These are phyloP conservation scores for Vickermania spadyakhi DNA, from an alignment of 208 protist species.

Conservation along the genomic window DNA sequence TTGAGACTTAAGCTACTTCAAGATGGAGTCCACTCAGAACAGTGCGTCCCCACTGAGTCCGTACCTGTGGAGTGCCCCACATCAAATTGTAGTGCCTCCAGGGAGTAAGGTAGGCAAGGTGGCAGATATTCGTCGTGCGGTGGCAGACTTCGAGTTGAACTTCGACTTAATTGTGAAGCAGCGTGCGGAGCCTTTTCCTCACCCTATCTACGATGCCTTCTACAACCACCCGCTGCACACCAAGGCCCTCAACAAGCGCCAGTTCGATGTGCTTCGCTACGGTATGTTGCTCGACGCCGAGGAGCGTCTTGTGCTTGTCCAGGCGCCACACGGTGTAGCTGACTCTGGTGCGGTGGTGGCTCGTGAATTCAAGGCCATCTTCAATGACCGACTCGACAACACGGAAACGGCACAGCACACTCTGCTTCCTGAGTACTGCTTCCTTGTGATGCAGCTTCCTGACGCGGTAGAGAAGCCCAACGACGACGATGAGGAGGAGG, in stretches of 20 bases:
- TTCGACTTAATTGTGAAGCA: conserved; percentile 62
- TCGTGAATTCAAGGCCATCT: conserved; percentile 46
- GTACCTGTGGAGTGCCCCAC: conserved; percentile 44
- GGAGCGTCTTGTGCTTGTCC: conserved; percentile 52
- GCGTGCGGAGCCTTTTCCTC: conserved; percentile 29
- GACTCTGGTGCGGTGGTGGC: conserved; percentile 45
- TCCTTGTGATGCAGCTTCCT: conserved; percentile 66
- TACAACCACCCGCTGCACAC: conserved; percentile 46
- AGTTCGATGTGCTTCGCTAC: conserved; percentile 81
- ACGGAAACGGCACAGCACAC: conserved; percentile 37
- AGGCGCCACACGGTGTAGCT: conserved; percentile 30
- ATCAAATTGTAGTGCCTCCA: conserved; percentile 14
- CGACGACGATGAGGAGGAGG: conserved; percentile 2
- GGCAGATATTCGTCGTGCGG: conserved; percentile 35
- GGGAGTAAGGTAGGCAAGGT: conserved; percentile 24
- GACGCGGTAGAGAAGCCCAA: neutral
- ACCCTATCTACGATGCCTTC: conserved; percentile 48
- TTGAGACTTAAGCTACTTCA: neutral
- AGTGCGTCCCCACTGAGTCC: conserved; percentile 50
- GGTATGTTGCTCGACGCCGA: conserved; percentile 65
- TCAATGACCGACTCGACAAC: conserved; percentile 15
- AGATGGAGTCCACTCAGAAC: conserved; percentile 34
- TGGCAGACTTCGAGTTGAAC: conserved; percentile 36
- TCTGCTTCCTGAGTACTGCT: conserved; percentile 63
- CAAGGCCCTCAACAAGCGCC: conserved; percentile 37